Conservation (phyloP, 192 early-diverging fungal species). For the Coemansia sp. region DNA sequence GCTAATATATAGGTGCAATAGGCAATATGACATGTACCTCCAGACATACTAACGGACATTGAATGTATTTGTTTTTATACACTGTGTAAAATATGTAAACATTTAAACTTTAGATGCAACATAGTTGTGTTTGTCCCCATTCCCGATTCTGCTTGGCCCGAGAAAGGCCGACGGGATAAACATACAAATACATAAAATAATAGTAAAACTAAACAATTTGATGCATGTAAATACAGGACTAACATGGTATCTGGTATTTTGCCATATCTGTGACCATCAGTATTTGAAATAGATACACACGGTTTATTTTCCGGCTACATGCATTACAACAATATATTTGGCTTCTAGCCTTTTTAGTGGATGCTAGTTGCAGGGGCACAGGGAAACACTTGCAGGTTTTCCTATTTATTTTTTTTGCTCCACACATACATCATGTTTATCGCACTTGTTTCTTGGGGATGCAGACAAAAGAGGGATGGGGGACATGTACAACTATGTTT, state of each 20-base stretch:
- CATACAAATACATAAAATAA: too few relatives aligned
- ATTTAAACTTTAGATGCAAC: too few relatives aligned
- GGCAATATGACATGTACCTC: neutral
- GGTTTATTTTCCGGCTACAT: neutral
- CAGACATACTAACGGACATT: too few relatives aligned
- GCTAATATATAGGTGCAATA: neutral
- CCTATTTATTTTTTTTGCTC: neutral
- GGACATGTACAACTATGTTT: neutral
- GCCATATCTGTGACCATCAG: neutral
- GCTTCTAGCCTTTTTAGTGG: neutral
- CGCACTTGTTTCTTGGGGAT: neutral
- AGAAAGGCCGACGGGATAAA: too few relatives aligned
- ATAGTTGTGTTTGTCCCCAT: too few relatives aligned
- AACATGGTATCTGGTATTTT: neutral
- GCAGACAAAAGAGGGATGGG: neutral
- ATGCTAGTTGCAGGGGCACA: neutral
- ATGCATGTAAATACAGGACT: neutral
- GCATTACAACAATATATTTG: neutral
- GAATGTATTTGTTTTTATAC: too few relatives aligned
- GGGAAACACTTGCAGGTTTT: neutral
- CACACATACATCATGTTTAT: neutral
- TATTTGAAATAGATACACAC: neutral
- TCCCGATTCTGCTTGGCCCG: too few relatives aligned
- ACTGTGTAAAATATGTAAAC: too few relatives aligned
- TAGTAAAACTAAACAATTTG: neutral